Conservation (phyloP, 345 rosid genomes). For the Cardamine occulta region DNA sequence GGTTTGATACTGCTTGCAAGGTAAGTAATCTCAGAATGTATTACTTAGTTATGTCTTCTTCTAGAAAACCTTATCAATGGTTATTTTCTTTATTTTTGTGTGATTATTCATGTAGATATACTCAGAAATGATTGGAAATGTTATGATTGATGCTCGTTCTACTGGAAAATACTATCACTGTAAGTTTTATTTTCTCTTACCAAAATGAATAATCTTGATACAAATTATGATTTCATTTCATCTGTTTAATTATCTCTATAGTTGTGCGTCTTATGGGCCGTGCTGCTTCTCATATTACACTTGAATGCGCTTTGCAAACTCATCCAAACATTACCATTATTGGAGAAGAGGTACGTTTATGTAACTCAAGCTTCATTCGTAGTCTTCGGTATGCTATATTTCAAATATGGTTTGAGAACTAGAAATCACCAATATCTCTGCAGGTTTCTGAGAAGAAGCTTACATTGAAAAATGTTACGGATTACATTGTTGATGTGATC, state of each 20-base stretch:
- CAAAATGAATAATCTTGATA: neutral
- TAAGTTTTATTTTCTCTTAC: constrained; percentile 46
- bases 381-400: neutral
- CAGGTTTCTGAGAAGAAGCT: constrained; percentile 85
- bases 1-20: constrained; percentile 99
- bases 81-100: neutral
- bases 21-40: constrained; percentile 41
- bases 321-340: constrained; percentile 93
- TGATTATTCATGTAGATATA: constrained; percentile 63
- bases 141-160: constrained; percentile 98
- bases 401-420: constrained; percentile 19
- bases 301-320: constrained; percentile 97
- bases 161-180: constrained; percentile 98
- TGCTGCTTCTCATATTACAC: constrained; percentile 97
- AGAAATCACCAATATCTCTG: constrained; percentile 1
- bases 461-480: constrained; percentile 86
- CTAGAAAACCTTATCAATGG: neutral
- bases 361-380: neutral
- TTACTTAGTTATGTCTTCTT: neutral
- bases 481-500: constrained; percentile 79
- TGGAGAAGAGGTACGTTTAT: constrained; percentile 81
- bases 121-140: constrained; percentile 97
- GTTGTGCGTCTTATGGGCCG: constrained; percentile 99
- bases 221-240: neutral
- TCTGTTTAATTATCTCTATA: constrained; percentile 47